Percentiles rank a stretch among this genome's conserved stretches.
Conservation (phyloP, 441 rosid species). For the Brassica balearica region DNA sequence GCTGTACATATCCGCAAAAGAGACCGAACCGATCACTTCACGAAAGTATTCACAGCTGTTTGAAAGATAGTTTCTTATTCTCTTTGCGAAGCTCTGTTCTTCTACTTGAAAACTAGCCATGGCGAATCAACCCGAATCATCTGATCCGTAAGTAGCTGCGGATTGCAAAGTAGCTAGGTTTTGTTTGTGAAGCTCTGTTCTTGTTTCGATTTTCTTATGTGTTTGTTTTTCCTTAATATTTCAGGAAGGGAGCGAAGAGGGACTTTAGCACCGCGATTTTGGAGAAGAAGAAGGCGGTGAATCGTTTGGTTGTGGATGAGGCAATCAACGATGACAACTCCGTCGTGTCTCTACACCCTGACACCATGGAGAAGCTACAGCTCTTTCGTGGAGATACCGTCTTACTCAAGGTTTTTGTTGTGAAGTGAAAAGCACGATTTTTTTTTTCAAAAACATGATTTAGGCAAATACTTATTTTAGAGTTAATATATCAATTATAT, state of each 20-base stretch:
- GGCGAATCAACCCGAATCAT: slow-evolving; percentile 41
- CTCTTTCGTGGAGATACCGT: slow-evolving; percentile 56
- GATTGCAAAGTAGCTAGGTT: not conserved
- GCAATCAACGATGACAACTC: slow-evolving; percentile 58
- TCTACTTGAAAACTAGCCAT: slow-evolving; percentile 19
- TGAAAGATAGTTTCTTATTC: slow-evolving; percentile 9
- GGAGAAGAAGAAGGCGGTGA: slow-evolving; percentile 57
- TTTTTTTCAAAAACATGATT: not conserved
- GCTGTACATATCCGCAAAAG: not conserved
- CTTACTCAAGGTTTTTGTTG: slow-evolving; percentile 45
- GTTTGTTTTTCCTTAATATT: not conserved
- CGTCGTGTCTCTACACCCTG: slow-evolving; percentile 50
- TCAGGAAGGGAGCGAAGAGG: slow-evolving; percentile 52
- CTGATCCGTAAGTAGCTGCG: slow-evolving; percentile 37
- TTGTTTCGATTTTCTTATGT: not conserved
- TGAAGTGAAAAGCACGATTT: no score
- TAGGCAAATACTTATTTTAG: not conserved
- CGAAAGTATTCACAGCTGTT: not conserved
- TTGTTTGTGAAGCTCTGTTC: not conserved
- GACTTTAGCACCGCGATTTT: slow-evolving; percentile 57
- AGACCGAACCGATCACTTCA: slow-evolving; percentile 23
- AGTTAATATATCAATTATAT: not conserved
- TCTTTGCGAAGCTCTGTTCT: slow-evolving; percentile 19
- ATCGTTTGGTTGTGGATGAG: slow-evolving; percentile 56
- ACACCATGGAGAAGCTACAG: slow-evolving; percentile 54